These are phyloP conservation scores for Mycena galericulata DNA, from an alignment of 768 basidiomycete species.

Conservation along the genomic window DNA sequence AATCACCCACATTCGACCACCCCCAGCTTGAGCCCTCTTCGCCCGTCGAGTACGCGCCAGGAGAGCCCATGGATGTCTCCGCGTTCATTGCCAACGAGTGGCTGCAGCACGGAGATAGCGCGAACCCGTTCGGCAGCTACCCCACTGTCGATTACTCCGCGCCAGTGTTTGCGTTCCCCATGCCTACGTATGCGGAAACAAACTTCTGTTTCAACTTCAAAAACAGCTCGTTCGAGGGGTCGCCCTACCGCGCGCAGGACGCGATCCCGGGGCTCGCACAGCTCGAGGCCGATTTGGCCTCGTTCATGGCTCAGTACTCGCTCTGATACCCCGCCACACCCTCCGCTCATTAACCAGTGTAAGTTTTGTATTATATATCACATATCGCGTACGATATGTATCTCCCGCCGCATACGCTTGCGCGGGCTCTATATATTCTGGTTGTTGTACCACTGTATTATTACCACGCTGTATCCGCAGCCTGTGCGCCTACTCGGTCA, in stretches of 20 bases:
- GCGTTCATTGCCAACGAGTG: conserved; percentile 36
- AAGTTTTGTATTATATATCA: background rate
- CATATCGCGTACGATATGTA: conserved; percentile 8
- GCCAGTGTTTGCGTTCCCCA: conserved; percentile 12
- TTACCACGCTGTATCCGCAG: conserved; percentile 9
- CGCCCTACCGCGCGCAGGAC: conserved; percentile 10
- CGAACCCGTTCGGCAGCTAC: conserved; percentile 23
- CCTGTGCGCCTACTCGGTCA: background rate
- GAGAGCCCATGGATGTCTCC: conserved; percentile 33
- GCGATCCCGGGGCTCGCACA: conserved; percentile 27
- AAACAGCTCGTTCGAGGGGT: conserved; percentile 25
- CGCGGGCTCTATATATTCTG: conserved; percentile 19
- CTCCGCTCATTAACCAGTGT: background rate
- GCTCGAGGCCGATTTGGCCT: conserved; percentile 32
- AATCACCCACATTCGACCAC: conserved; percentile 16
- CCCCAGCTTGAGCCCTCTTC: conserved; percentile 26
- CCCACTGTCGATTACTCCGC: conserved; percentile 23
- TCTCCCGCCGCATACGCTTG: background rate
- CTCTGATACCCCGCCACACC: conserved; percentile 2
- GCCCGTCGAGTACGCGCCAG: conserved; percentile 14
- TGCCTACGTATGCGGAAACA: background rate
- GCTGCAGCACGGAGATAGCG: conserved; percentile 27
- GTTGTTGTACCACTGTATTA: conserved; percentile 33
- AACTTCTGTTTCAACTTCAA: conserved; percentile 32
- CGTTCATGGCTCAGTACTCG: conserved; percentile 33